Conservation (phyloP, 177 flowering plant genomes). For the Vitis hybrid region DNA sequence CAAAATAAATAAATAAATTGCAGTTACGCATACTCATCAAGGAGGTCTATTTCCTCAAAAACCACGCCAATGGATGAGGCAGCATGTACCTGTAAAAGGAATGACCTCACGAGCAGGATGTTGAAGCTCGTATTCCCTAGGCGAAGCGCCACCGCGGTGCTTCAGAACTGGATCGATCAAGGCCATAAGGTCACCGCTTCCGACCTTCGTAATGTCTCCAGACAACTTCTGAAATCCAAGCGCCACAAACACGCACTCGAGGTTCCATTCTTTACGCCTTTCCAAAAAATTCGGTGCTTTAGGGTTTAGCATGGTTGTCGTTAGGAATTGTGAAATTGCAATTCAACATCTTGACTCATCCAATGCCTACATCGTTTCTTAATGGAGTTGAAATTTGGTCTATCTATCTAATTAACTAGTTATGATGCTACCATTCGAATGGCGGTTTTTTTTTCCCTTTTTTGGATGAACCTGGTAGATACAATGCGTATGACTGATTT, state of each 20-base stretch:
- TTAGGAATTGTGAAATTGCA: too few species aligned
- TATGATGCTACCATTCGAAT: too few species aligned
- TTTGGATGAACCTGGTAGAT: too few species aligned
- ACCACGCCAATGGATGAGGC: neutral
- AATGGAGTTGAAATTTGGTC: too few species aligned
- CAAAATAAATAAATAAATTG: neutral
- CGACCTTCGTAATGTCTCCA: slow-evolving; percentile 27
- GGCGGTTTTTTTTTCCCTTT: too few species aligned
- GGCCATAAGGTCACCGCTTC: slow-evolving; percentile 19
- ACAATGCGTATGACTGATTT: too few species aligned
- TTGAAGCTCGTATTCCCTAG: slow-evolving; percentile 10
- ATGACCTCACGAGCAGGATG: slow-evolving; percentile 18
- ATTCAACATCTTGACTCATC: too few species aligned
- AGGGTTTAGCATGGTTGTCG: too few species aligned
- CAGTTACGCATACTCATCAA: neutral
- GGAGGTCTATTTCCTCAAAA: slow-evolving; percentile 6
- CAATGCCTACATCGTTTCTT: too few species aligned
- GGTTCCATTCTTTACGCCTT: slow-evolving; percentile 13
- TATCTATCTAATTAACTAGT: too few species aligned
- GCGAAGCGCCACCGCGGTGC: slow-evolving; percentile 14
- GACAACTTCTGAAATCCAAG: slow-evolving; percentile 15
- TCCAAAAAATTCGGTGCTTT: too few species aligned
- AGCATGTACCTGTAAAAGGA: neutral
- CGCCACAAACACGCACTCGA: slow-evolving; percentile 37
- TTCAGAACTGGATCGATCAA: slow-evolving; percentile 30